Conservation (phyloP, 352 stramenopile species). For the Globisporangium solare region DNA sequence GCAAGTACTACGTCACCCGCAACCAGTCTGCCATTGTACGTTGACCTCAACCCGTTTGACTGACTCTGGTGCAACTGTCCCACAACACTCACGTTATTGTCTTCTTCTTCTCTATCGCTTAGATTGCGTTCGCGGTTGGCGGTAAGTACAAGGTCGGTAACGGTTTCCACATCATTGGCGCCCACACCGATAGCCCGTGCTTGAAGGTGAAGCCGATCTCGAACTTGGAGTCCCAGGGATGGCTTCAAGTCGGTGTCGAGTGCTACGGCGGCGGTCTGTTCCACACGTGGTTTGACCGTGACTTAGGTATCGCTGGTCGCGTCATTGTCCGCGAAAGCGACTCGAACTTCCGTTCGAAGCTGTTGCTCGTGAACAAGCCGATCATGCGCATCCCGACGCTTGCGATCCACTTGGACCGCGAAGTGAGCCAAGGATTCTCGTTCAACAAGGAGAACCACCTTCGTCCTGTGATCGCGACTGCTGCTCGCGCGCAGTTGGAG, state of each 20-base stretch:
- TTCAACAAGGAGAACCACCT: constrained; percentile 98
- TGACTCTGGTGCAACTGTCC: no score
- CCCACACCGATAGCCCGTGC: constrained; percentile 96
- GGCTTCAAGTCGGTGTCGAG: constrained; percentile 80
- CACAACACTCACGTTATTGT: no score
- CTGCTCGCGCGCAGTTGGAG: constrained; percentile 83
- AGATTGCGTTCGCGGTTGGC: constrained; percentile 92
- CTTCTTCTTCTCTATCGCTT: background rate
- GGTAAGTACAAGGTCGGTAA: constrained; percentile 88
- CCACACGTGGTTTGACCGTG: constrained; percentile 98
- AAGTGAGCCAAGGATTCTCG: constrained; percentile 86
- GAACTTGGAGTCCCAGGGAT: constrained; percentile 85
- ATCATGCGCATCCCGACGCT: constrained; percentile 96
- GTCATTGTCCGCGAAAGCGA: constrained; percentile 88
- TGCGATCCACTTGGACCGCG: constrained; percentile 95
- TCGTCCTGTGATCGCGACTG: constrained; percentile 88
- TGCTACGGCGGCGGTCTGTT: constrained; percentile 91
- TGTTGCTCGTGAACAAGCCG: constrained; percentile 93
- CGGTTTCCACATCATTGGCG: constrained; percentile 95
- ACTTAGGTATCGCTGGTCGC: constrained; percentile 91
- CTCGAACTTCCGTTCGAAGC: constrained; percentile 56
- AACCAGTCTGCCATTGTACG: constrained; percentile 94
- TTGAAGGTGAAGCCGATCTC: constrained; percentile 95
- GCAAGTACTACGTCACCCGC: constrained; percentile 97
- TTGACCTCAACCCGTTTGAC: no score